Evolutionary conservation across 2,329 filamentous ascomycete genomes (phyloP).

Genomic region (Chaetomiaceae sp.): DNA sequence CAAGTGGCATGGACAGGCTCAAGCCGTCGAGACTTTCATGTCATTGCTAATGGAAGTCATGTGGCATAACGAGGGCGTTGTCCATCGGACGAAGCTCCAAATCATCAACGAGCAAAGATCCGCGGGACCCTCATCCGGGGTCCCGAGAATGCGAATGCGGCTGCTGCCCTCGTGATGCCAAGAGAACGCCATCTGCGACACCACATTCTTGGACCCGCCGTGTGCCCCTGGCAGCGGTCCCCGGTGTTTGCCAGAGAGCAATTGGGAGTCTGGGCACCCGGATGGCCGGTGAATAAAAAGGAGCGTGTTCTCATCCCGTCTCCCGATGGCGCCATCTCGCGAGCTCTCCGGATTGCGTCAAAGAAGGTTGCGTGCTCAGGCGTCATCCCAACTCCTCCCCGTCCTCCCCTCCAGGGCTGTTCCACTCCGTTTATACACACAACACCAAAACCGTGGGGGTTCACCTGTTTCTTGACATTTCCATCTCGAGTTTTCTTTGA

Average conservation of each 20-base stretch:
- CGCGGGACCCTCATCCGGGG: neutral
- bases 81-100: no score
- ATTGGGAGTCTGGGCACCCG: no score
- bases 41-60: no score
- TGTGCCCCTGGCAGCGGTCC: conserved; percentile 5
- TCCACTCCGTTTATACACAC: conserved; percentile 6
- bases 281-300: conserved; percentile 9
- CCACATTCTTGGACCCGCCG: conserved; percentile 3
- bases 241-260: conserved; percentile 4
- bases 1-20: no score
- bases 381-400: neutral
- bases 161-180: conserved; percentile 9
- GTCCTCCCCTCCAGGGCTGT: neutral
- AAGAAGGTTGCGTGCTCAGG: conserved; percentile 21
- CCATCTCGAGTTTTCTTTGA: neutral
- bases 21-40: no score
- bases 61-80: no score
- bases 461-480: neutral
- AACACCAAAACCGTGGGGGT: conserved; percentile 5
- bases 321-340: conserved; percentile 26
- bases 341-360: conserved; percentile 15
- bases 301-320: conserved; percentile 24
- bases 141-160: neutral
- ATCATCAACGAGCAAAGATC: neutral
- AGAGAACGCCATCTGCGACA: conserved; percentile 10